Base-by-base conservation (phyloP, 805 yeast genomes). In the Schwanniomyces vanrijiae region DNA sequence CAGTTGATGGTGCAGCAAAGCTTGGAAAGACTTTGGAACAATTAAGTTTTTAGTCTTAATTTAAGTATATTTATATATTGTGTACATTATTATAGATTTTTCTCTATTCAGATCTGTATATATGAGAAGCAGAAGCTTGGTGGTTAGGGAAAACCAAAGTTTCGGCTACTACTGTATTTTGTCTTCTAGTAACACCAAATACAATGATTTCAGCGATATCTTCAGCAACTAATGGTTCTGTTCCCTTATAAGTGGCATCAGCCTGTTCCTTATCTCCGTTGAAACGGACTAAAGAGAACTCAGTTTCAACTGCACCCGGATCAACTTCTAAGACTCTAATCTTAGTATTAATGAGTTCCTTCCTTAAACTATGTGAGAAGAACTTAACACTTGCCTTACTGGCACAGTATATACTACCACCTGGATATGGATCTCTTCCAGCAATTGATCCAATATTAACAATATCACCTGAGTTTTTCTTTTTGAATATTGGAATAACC, bases 1-100 rank as follows among this genome's bases (percentile, higher is more conserved):
- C 82, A 0, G 68, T 72, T 0, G 82, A 77, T 34, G 90, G 91
- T 1, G 84, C 88, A 2, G 90, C 90, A 1, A 77, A 76, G 48
- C 55, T 80, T 4, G 69, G 83, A 1, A 78, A 83, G 59, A 78
- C 82, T 0, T 66, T 88, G 47, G 95, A 88, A 60, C 72, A 73
- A 40, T 67, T 90, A 22, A 68, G 80, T 2, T 89, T 89, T 61
- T 88, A 65, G 29, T 7, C 6, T 26, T 6, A 49, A 29, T 19
- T 11, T 19, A 35, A 35, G 3, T 18, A 31, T 45, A 39, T 34
- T 22, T 33, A 25, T 14, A 37, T 20, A 13, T 4, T 19, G 18
- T 19, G 18, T 19, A 21, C 18, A 37, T 40, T 31, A 20, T 9
- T 20, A 20, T 37, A 37, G 14, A 31, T 38, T n/a, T 44, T 14